These are phyloP conservation scores for Geotrichum bryndzae DNA, from an alignment of 1,139 yeast species.

Conservation along the genomic window DNA sequence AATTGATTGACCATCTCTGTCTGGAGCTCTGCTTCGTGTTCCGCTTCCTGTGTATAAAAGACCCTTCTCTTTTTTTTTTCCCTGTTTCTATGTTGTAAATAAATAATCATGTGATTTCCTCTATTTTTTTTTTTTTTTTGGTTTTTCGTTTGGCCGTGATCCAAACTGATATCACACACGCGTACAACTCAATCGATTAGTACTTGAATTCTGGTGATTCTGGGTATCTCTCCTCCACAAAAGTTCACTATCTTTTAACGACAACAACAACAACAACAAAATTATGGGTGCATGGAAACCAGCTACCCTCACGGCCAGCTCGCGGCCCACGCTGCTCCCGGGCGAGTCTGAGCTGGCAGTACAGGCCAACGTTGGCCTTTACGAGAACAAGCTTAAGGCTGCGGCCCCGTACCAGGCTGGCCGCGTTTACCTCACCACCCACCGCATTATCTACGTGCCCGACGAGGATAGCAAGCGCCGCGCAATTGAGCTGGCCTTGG, in stretches of 20 bases:
- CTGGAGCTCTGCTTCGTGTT: background rate
- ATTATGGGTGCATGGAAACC: slow-evolving; percentile 36
- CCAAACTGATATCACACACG: background rate
- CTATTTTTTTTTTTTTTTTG: background rate
- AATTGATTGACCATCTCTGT: background rate
- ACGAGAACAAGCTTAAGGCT: slow-evolving; percentile 56
- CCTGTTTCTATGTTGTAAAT: background rate
- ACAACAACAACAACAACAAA: background rate
- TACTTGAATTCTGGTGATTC: background rate
- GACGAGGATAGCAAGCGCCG: slow-evolving; percentile 38
- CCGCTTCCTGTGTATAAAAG: background rate
- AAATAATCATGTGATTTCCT: slow-evolving; percentile 6
- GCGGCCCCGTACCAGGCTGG: slow-evolving; percentile 59
- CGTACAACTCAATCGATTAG: background rate
- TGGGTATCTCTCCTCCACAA: background rate
- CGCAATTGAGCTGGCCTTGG: slow-evolving; percentile 49
- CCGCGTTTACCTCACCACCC: slow-evolving; percentile 67
- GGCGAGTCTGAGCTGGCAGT: slow-evolving; percentile 41
- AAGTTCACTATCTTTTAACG: background rate
- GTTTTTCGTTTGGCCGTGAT: background rate
- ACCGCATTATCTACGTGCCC: slow-evolving; percentile 69
- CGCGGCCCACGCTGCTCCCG: slow-evolving; percentile 42
- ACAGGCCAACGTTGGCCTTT: slow-evolving; percentile 33
- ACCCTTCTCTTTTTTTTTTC: background rate
- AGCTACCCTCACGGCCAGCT: slow-evolving; percentile 43